These are phyloP conservation scores for Gossypium aridum DNA, from an alignment of 441 rosid species.

Conservation along the genomic window DNA sequence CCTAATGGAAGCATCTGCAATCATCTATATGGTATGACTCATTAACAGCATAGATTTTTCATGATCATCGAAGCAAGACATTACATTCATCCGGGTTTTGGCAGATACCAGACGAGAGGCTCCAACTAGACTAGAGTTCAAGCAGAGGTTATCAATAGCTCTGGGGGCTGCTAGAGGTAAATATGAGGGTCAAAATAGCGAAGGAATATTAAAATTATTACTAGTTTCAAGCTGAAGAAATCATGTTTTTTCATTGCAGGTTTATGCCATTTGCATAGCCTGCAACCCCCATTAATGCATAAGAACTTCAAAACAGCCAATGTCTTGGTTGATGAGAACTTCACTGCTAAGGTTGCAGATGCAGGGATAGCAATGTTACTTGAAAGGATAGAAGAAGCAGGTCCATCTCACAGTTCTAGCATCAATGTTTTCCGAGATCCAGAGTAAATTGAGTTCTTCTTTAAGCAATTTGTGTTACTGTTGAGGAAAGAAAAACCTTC, in stretches of 20 bases:
- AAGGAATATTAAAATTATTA: not conserved
- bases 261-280: conserved; percentile 45
- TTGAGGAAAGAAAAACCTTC: not conserved
- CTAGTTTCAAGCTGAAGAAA: not conserved
- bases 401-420: conserved; percentile 36
- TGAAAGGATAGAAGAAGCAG: conserved; percentile 42
- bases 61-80: not conserved
- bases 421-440: conserved; percentile 39
- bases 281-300: conserved; percentile 54
- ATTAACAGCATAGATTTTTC: not conserved
- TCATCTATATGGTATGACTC: conserved; percentile 44
- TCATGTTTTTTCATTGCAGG: conserved; percentile 37
- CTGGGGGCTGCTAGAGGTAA: conserved; percentile 70
- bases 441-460: conserved; percentile 39
- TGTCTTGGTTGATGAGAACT: conserved; percentile 59
- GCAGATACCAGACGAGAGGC: conserved; percentile 37
- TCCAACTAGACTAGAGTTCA: conserved; percentile 51
- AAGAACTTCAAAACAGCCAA: conserved; percentile 58
- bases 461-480: not conserved
- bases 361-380: conserved; percentile 41
- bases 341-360: conserved; percentile 55
- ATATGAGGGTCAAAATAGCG: conserved; percentile 3
- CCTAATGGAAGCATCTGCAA: conserved; percentile 51
- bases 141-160: conserved; percentile 55
- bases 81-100: not conserved